Percentiles rank a stretch among this genome's conserved stretches.
These are phyloP conservation scores for Marasmius oreades DNA, from an alignment of 1,284 basidiomycete genomes.

Conservation along the genomic window DNA sequence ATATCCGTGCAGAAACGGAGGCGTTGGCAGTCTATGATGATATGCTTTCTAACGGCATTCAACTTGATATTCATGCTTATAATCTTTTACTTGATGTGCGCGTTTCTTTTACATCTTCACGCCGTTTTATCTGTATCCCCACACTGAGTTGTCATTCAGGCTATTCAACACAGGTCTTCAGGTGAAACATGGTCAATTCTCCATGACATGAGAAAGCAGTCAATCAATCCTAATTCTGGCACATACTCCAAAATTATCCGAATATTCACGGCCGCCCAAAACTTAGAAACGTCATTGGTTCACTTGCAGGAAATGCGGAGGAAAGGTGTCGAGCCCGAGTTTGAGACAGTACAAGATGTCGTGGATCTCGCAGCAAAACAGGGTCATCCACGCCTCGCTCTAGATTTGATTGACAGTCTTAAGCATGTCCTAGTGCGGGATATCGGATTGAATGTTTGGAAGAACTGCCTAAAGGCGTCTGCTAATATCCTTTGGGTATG, in stretches of 20 bases:
- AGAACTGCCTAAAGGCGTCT: conserved; percentile 53
- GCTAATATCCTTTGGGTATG: conserved; percentile 62
- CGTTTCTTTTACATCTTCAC: conserved; percentile 8
- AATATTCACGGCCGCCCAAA: conserved; percentile 40
- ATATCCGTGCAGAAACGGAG: conserved; percentile 39
- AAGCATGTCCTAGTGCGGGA: conserved; percentile 52
- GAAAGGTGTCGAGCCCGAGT: conserved; percentile 43
- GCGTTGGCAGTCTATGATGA: conserved; percentile 74
- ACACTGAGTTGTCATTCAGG: conserved; percentile 21
- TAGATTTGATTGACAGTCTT: conserved; percentile 60
- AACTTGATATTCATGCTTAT: conserved; percentile 56
- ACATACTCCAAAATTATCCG: conserved; percentile 55
- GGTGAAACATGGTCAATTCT: conserved; percentile 31
- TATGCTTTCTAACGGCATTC: conserved; percentile 56
- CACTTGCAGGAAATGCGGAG: conserved; percentile 49
- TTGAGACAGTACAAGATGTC: conserved; percentile 45
- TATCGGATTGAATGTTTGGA: conserved; percentile 54
- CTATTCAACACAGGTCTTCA: conserved; percentile 34
- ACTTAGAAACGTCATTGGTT: conserved; percentile 63
- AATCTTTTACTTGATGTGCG: conserved; percentile 62
- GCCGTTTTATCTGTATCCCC: conserved; percentile 1
- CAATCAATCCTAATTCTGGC: conserved; percentile 43
- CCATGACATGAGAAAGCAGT: conserved; percentile 45
- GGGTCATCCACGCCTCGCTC: conserved; percentile 58
- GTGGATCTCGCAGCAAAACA: conserved; percentile 45